Evolutionary conservation across 352 stramenopile genomes (phyloP).

Genomic region (Globisporangium apiculatum): DNA sequence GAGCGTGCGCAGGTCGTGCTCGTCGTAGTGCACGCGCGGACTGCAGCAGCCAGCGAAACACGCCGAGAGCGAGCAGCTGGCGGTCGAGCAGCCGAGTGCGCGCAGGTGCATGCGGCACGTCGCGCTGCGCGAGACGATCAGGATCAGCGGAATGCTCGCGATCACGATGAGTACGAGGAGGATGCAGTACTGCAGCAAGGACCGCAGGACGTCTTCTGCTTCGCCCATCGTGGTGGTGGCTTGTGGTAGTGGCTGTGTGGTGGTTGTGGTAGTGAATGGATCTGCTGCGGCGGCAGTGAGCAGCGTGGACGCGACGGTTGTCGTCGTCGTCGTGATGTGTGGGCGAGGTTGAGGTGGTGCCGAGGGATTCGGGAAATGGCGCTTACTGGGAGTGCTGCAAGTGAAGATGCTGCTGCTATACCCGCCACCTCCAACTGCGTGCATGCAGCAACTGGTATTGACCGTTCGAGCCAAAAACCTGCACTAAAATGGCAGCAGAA

Average conservation of each 20-base stretch:
- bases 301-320: neutral
- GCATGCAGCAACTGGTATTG: too few relatives aligned
- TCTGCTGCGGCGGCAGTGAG: neutral
- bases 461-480: too few relatives aligned
- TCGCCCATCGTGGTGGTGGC: constrained; percentile 1
- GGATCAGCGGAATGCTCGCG: constrained; percentile 29
- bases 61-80: constrained; percentile 16
- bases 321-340: neutral
- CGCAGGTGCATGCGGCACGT: constrained; percentile 28
- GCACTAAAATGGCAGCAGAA: too few relatives aligned
- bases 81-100: constrained; percentile 27
- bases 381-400: too few relatives aligned
- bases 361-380: too few relatives aligned
- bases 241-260: neutral
- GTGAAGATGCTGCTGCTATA: too few relatives aligned
- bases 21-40: constrained; percentile 40
- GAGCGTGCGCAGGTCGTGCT: constrained; percentile 43
- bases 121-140: constrained; percentile 41
- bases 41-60: constrained; percentile 12
- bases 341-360: neutral
- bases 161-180: constrained; percentile 39
- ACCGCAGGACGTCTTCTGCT: constrained; percentile 18
- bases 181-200: constrained; percentile 38
- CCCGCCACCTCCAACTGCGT: too few relatives aligned
- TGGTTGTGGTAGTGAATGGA: neutral